Conservation (phyloP, 2,329 filamentous ascomycete species). For the Diaporthe longicolla region DNA sequence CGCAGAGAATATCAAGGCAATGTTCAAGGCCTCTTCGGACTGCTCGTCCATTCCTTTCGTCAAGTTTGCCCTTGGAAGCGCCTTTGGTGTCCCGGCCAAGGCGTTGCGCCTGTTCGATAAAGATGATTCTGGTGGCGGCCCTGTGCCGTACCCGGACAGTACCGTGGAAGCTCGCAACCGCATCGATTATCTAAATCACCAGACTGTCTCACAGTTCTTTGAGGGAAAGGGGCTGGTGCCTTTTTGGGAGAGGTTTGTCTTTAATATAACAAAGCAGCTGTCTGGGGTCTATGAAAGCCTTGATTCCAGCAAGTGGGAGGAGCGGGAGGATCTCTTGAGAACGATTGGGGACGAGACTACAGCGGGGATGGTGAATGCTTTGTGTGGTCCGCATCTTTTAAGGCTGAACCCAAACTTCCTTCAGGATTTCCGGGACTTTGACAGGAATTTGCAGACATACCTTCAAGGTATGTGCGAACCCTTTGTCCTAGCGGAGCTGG, state of each 20-base stretch:
- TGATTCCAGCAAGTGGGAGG: not conserved
- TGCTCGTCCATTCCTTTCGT: slow-evolving; percentile 14
- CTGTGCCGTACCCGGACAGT: not conserved
- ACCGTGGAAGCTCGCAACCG: slow-evolving; percentile 6
- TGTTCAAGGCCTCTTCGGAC: not conserved
- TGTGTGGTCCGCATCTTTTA: not conserved
- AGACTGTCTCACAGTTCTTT: not conserved
- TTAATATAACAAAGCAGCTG: not conserved
- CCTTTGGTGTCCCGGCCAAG: not conserved
- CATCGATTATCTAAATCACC: not conserved
- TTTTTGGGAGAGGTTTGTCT: not conserved
- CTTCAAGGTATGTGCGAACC: not conserved
- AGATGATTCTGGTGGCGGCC: not conserved
- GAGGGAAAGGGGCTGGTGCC: not conserved
- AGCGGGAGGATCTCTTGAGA: not conserved
- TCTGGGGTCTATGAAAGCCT: not conserved
- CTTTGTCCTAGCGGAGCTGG: not conserved
- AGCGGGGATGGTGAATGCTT: not conserved
- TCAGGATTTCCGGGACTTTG: not conserved
- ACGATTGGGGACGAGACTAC: not conserved
- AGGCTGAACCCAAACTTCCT: not conserved
- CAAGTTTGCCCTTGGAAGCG: slow-evolving; percentile 3
- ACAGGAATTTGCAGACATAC: slow-evolving; percentile 2
- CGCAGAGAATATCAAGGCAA: not conserved
- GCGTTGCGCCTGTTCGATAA: not conserved